A percentile compares a stretch with the other conserved stretches of the same genome.
Conservation (phyloP, 73 alveolate genomes). For the Paramecium sexaurelia region DNA sequence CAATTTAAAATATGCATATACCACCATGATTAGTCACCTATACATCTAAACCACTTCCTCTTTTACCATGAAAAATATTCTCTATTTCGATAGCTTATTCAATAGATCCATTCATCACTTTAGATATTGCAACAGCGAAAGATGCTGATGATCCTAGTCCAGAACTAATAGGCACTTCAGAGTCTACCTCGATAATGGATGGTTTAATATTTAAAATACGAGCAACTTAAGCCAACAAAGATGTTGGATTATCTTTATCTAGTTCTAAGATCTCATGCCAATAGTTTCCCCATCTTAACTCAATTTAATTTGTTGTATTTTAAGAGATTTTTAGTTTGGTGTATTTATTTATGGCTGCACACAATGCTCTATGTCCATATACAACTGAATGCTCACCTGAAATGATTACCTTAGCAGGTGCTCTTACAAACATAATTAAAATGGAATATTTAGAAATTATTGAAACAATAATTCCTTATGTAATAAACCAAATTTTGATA, state of each 20-base stretch:
- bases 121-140: background rate
- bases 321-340: background rate
- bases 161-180: conserved; percentile 3
- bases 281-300: background rate
- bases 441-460: conserved; percentile 12
- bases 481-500: background rate
- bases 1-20: background rate
- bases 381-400: conserved; percentile 44
- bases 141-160: conserved; percentile 56
- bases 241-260: background rate
- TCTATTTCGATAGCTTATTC: background rate
- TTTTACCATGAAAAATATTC: conserved; percentile 34
- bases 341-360: background rate
- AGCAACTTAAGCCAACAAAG: background rate
- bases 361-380: conserved; percentile 23
- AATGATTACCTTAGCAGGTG: conserved; percentile 24
- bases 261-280: background rate
- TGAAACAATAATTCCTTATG: background rate
- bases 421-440: conserved; percentile 27
- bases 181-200: background rate
- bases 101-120: background rate
- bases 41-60: conserved; percentile 43
- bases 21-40: background rate
- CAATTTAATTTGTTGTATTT: background rate
- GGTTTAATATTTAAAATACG: background rate